Conservation (phyloP, 257 asterid species). For the Anisodus acutangulus region DNA sequence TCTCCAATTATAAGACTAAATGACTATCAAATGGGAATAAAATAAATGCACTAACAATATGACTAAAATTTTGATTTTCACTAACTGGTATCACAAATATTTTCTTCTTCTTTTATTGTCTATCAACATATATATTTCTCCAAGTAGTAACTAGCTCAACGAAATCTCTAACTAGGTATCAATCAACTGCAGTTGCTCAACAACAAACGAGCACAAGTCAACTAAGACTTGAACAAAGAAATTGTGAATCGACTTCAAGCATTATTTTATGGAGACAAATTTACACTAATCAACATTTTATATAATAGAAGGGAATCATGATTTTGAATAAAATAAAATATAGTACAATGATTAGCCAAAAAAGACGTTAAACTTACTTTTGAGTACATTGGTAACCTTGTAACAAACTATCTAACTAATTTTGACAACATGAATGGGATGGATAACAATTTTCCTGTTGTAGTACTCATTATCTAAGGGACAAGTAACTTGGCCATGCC, state of each 20-base stretch:
- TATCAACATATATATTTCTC: neutral
- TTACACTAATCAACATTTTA: neutral
- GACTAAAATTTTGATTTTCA: neutral
- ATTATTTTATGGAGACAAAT: neutral
- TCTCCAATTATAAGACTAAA: neutral
- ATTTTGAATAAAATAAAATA: neutral
- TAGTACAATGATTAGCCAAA: neutral
- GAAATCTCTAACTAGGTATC: constrained; percentile 17
- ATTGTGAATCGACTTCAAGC: neutral
- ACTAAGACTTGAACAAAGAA: neutral
- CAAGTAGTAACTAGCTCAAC: neutral
- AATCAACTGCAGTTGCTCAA: constrained; percentile 5
- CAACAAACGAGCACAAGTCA: neutral
- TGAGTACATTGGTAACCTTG: neutral
- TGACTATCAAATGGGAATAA: neutral
- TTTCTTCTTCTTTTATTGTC: too few relatives aligned
- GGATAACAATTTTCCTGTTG: neutral
- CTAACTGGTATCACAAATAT: neutral
- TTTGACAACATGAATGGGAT: constrained; percentile 24
- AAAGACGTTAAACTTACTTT: neutral
- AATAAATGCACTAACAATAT: neutral
- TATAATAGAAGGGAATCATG: neutral
- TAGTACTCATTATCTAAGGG: constrained; percentile 2
- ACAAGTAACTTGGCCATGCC: constrained; percentile 26
- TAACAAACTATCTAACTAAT: constrained; percentile 14